phyloP scores from a whole-genome alignment of 805 yeast genomes.

The Metschnikowia rubicola region DNA sequence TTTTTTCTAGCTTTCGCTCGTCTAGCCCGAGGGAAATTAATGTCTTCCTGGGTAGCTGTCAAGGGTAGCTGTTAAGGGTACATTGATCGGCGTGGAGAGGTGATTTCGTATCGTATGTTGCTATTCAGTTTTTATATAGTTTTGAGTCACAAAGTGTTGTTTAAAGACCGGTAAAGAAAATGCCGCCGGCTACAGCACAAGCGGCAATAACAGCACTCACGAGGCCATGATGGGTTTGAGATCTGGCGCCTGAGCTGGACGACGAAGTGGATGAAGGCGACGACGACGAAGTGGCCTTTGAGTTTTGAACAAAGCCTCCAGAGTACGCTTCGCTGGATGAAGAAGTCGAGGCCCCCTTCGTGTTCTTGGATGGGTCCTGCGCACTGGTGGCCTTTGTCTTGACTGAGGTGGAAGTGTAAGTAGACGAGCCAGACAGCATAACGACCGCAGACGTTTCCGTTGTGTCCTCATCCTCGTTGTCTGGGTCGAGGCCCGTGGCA shows the following conservation, averaged over 20 bases:
- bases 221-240: not conserved
- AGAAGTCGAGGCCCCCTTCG: conserved; percentile 8
- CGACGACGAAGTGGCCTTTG: conserved; percentile 10
- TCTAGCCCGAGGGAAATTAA: too few relatives aligned
- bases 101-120: too few relatives aligned
- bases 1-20: too few relatives aligned
- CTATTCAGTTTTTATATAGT: not conserved
- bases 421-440: conserved; percentile 18
- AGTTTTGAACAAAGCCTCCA: conserved; percentile 40
- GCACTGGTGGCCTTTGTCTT: conserved; percentile 14
- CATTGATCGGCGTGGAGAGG: too few relatives aligned
- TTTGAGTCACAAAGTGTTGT: not conserved
- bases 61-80: too few relatives aligned
- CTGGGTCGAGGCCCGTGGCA: conserved; percentile 65
- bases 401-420: conserved; percentile 8
- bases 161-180: conserved; percentile 3
- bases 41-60: too few relatives aligned
- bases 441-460: conserved; percentile 12
- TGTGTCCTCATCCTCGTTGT: conserved; percentile 25
- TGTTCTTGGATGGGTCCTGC: conserved; percentile 9
- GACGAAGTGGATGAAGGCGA: conserved; percentile 1
- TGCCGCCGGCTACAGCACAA: conserved; percentile 6
- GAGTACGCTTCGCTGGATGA: conserved; percentile 19
- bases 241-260: conserved; percentile 7
- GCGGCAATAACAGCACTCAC: conserved; percentile 8